These are phyloP conservation scores for Hypoxylon rickii DNA, from an alignment of 495 filamentous ascomycete species.

Conservation along the genomic window DNA sequence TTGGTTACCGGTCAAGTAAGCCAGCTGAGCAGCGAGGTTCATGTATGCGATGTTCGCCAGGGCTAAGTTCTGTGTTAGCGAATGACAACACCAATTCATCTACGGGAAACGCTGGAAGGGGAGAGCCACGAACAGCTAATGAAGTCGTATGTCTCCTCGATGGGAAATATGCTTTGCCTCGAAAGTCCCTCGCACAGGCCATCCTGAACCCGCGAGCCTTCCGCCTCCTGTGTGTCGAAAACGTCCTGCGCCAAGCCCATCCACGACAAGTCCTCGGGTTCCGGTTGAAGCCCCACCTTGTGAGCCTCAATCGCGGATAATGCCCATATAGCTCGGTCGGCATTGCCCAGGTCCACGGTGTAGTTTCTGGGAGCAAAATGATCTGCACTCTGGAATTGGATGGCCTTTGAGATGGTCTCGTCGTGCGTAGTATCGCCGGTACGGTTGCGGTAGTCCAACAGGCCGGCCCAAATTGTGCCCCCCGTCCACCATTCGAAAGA, in stretches of 20 bases:
- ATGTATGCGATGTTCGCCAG: constrained; percentile 74
- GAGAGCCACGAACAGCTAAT: constrained; percentile 63
- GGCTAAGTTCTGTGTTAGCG: too few relatives aligned
- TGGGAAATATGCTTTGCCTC: constrained; percentile 75
- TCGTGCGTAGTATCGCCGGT: constrained; percentile 71
- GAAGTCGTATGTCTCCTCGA: constrained; percentile 76
- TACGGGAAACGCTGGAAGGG: too few relatives aligned
- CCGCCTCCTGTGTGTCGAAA: constrained; percentile 62
- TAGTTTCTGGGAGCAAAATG: constrained; percentile 72
- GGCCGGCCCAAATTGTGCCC: constrained; percentile 65
- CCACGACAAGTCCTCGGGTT: constrained; percentile 60
- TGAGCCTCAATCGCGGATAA: constrained; percentile 70
- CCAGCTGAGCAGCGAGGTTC: constrained; percentile 70
- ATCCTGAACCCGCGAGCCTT: constrained; percentile 63
- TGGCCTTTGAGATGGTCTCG: constrained; percentile 56
- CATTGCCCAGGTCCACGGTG: constrained; percentile 70
- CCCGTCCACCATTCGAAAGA: constrained; percentile 59
- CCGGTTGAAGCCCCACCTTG: constrained; percentile 65
- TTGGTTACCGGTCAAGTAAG: constrained; percentile 66
- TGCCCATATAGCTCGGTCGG: constrained; percentile 75
- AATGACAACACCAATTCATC: too few relatives aligned
- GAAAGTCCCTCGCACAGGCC: constrained; percentile 68
- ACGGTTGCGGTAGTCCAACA: constrained; percentile 74
- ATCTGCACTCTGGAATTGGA: constrained; percentile 61
- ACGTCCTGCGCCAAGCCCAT: constrained; percentile 71